Base-by-base conservation (phyloP, 192 early-diverging fungal genomes). In the Gigaspora rosea region DNA sequence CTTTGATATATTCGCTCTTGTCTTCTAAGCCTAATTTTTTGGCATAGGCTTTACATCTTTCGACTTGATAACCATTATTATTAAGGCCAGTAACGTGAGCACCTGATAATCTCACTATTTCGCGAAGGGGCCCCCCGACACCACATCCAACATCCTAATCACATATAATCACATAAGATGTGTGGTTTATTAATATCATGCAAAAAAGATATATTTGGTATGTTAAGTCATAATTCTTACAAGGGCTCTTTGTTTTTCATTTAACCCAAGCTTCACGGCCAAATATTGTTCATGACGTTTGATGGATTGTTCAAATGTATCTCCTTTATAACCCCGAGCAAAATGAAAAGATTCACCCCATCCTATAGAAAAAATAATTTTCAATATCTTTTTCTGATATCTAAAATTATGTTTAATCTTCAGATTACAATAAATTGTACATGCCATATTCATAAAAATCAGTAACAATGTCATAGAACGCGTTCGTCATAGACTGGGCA, bases 341-440 rank as follows among this genome's bases (percentile, higher is more conserved):
- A 96, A 96, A 80, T 96, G 95, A 87, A 94, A 96, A 70, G 92
- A 92, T 75, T 89, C 86, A 54, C 95, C 95, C 94, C 95, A 96
- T 54, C 74, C 74, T 76, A 54, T 50, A 22, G n/a, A 13, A 70
- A 36, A 36, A 48, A 33, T 52, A 18, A 36, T 33, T 54, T 54
- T 54, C 5, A 71, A 54, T 71, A 33, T n/a, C 46, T 33, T 16
- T n/a, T 11, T 65, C 32, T 12, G 32, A 12, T 63, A 13, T 12
- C 32, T 65, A 41, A 10, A n/a, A 69, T 48, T 20, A 20, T 20
- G 11, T 9, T 69, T 65, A 27, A 48, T 35, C 20, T 22, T 11
- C n/a, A 8, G 49, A 22, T 10, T 49, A 35, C n/a, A n/a, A 10
- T 22, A 46, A 4, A 57, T 20, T 69, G 15, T 58, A 80, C 82